Percentiles rank a stretch among this genome's conserved stretches.
Evolutionary conservation across 495 filamentous ascomycete genomes (phyloP).

Genomic region (Margaritispora aquatica): DNA sequence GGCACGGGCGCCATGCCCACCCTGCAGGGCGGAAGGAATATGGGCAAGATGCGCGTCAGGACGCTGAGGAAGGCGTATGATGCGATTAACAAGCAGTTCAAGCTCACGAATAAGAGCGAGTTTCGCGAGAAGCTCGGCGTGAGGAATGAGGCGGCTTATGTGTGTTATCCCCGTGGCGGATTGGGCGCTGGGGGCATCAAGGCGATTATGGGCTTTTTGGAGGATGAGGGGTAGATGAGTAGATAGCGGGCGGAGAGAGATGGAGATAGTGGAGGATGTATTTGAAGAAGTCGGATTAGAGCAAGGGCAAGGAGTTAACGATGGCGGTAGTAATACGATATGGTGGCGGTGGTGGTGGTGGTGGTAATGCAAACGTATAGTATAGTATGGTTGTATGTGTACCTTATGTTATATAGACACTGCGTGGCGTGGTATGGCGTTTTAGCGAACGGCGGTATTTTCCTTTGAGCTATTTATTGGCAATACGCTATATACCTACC

Average conservation of each 20-base stretch:
- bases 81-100: slow-evolving; percentile 68
- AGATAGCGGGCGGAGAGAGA: not conserved
- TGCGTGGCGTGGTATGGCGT: too few species aligned
- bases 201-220: slow-evolving; percentile 77
- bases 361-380: too few species aligned
- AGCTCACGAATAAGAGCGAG: slow-evolving; percentile 74
- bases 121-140: slow-evolving; percentile 83
- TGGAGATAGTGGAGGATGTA: too few species aligned
- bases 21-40: slow-evolving; percentile 65
- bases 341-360: too few species aligned
- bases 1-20: slow-evolving; percentile 65
- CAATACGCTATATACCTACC: too few species aligned
- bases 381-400: too few species aligned
- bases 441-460: too few species aligned
- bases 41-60: slow-evolving; percentile 65
- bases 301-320: too few species aligned
- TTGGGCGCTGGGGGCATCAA: slow-evolving; percentile 68
- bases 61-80: slow-evolving; percentile 72
- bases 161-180: slow-evolving; percentile 76
- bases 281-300: too few species aligned
- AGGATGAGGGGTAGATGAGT: slow-evolving; percentile 49
- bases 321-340: too few species aligned
- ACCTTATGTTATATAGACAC: too few species aligned
- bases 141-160: slow-evolving; percentile 68
- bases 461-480: too few species aligned